Evolutionary conservation across 1,139 yeast genomes (phyloP).

Genomic region (Wickerhamomyces sp.): DNA sequence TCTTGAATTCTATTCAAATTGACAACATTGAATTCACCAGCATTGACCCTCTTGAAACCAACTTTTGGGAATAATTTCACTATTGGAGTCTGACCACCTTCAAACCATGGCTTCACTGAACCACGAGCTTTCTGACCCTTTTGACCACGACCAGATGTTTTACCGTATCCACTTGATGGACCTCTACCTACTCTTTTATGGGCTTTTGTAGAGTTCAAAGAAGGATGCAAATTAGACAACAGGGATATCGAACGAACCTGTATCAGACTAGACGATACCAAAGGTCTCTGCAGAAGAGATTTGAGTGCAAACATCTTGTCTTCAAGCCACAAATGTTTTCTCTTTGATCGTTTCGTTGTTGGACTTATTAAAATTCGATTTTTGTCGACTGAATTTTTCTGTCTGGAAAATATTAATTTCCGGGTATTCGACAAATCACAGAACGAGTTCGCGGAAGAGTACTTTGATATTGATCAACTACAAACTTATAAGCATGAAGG

Average conservation of each 20-base stretch:
- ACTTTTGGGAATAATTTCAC: constrained; percentile 84
- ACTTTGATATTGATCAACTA: no score
- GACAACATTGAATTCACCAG: constrained; percentile 44
- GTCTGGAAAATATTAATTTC: no score
- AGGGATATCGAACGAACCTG: constrained; percentile 27
- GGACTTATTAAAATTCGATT: background rate
- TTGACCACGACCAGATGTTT: constrained; percentile 96
- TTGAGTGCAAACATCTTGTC: constrained; percentile 1
- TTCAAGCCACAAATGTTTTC: no score
- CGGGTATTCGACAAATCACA: no score
- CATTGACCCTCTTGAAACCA: constrained; percentile 66
- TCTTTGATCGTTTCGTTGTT: no score
- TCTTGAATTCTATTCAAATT: constrained; percentile 56
- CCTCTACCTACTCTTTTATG: constrained; percentile 91
- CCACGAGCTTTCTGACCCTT: constrained; percentile 98
- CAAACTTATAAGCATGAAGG: no score
- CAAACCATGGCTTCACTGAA: constrained; percentile 87
- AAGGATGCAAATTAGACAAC: constrained; percentile 30
- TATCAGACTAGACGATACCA: background rate
- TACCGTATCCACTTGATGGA: constrained; percentile 89
- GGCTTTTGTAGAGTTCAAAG: constrained; percentile 32
- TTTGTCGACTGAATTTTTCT: background rate
- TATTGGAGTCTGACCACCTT: constrained; percentile 98
- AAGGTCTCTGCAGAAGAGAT: background rate
- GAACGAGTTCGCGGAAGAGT: no score